Conservation (phyloP, 176 grass and related monocot genomes). For the Areca catechu region DNA sequence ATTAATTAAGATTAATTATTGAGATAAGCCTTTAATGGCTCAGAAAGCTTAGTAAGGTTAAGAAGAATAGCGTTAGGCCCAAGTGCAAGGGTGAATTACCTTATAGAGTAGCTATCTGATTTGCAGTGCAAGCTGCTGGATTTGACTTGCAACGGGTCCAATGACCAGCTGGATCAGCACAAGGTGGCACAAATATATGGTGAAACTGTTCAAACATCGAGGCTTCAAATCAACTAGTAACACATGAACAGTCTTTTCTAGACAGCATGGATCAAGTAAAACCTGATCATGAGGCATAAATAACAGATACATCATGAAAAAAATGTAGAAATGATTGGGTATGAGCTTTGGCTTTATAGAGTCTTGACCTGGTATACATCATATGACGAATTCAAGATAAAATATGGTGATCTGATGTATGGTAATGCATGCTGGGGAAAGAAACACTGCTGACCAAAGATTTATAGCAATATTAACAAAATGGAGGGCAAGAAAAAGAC, state of each 20-base stretch:
- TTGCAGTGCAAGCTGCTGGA: constrained; percentile 35
- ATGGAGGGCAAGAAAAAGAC: no score
- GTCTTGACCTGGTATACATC: constrained; percentile 61
- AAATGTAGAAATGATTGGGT: not conserved
- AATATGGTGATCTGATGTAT: constrained; percentile 55
- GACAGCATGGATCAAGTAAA: no score
- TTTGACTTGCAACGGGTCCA: constrained; percentile 54
- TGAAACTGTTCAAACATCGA: constrained; percentile 39
- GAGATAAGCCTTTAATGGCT: no score
- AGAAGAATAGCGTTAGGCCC: no score
- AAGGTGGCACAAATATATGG: constrained; percentile 77
- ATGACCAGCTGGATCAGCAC: constrained; percentile 43
- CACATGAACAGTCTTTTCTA: no score
- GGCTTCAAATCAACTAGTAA: not conserved
- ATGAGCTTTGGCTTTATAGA: not conserved
- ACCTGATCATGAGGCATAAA: no score
- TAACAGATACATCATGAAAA: no score
- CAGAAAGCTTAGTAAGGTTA: no score
- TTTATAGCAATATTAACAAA: no score
- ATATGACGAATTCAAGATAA: constrained; percentile 83
- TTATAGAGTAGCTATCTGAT: constrained; percentile 45
- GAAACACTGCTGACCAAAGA: constrained; percentile 89
- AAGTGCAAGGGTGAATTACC: constrained; percentile 22
- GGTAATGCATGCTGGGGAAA: constrained; percentile 53
- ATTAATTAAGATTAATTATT: no score